Evolutionary conservation across 768 basidiomycete genomes (phyloP).

Genomic region (Sporobolomyces pararoseus): DNA sequence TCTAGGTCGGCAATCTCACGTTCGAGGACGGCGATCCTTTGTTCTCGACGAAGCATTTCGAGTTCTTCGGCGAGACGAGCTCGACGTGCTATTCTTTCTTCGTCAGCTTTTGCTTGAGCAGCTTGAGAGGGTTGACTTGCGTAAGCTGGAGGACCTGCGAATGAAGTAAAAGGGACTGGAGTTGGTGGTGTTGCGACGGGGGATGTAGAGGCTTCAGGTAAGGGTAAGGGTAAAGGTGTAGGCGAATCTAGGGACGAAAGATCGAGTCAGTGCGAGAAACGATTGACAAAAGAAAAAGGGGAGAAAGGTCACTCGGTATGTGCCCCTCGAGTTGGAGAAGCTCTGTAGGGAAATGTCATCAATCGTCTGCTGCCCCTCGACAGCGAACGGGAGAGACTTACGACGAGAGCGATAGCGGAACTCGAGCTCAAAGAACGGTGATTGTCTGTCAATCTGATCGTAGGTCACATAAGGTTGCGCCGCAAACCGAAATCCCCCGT

Average conservation of each 20-base stretch:
- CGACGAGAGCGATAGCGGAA: constrained; percentile 20
- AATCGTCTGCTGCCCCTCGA: background rate
- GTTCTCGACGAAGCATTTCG: background rate
- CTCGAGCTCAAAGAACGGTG: background rate
- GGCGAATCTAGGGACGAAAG: too few relatives aligned
- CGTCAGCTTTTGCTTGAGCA: too few relatives aligned
- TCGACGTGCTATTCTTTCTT: background rate
- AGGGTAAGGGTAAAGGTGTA: too few relatives aligned
- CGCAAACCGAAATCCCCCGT: background rate
- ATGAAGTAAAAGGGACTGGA: too few relatives aligned
- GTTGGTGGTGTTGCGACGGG: too few relatives aligned
- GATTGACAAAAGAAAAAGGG: too few relatives aligned
- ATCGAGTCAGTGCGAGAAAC: too few relatives aligned
- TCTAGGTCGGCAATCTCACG: background rate
- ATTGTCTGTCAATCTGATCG: constrained; percentile 3
- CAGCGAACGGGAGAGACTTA: background rate
- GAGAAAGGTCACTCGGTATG: constrained; percentile 7
- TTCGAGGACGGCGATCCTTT: background rate
- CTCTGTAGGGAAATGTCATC: background rate
- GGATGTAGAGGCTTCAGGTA: too few relatives aligned
- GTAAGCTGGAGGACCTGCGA: too few relatives aligned
- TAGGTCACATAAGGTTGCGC: background rate
- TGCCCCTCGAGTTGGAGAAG: constrained; percentile 24
- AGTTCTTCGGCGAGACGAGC: background rate
- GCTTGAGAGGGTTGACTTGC: too few relatives aligned